A percentile compares a stretch with the other conserved stretches of the same genome.
phyloP scores from a whole-genome alignment of 306 rosid genomes.

The Phaseolus lunatus region DNA sequence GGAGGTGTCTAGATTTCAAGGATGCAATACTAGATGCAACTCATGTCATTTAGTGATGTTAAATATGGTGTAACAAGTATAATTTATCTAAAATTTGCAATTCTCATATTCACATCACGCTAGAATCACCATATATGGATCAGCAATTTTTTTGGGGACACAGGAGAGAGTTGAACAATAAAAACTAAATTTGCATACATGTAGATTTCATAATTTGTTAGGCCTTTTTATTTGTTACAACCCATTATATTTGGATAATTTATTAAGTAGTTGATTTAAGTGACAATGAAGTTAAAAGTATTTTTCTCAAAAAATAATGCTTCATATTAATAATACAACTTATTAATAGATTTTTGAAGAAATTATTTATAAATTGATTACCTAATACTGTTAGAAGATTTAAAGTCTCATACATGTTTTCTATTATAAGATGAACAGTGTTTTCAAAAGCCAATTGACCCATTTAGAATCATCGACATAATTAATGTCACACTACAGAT shows the following conservation, averaged over 20 bases:
- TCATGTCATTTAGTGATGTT: too few species aligned
- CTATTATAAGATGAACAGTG: neutral
- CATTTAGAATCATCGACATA: conserved; percentile 19
- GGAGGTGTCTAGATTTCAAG: too few species aligned
- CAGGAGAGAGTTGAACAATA: neutral
- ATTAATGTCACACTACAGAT: conserved; percentile 2
- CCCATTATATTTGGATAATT: too few species aligned
- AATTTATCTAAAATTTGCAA: neutral
- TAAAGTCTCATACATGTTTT: neutral
- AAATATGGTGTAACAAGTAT: neutral
- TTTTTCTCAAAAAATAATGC: neutral
- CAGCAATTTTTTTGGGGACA: neutral
- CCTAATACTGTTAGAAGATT: neutral
- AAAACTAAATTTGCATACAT: too few species aligned
- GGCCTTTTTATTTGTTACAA: too few species aligned
- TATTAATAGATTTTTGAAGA: neutral
- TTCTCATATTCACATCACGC: neutral
- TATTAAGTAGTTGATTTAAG: too few species aligned
- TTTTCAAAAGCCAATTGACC: neutral
- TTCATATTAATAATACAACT: neutral
- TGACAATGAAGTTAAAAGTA: neutral
- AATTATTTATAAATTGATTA: neutral
- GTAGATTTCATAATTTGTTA: too few species aligned
- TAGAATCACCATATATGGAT: neutral
- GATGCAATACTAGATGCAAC: too few species aligned